A percentile compares a stretch with the other conserved stretches of the same genome.
These are phyloP conservation scores for Xylariaceae sp. DNA, from an alignment of 2,329 filamentous ascomycete genomes.

Conservation along the genomic window DNA sequence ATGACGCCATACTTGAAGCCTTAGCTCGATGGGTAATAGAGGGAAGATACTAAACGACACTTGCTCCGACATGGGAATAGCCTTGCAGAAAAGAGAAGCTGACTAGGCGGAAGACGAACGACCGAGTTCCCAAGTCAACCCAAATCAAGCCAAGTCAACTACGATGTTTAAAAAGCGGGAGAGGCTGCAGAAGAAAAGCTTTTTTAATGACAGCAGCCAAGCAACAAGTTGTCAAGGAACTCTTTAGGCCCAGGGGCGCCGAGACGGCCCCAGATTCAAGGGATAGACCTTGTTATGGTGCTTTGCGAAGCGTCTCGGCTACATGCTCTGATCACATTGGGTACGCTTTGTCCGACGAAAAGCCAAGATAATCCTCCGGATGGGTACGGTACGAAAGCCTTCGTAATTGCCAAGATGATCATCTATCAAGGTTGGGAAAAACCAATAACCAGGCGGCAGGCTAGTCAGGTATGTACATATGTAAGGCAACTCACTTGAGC, in stretches of 20 bases:
- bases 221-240: conserved; percentile 2
- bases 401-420: conserved; percentile 19
- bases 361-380: conserved; percentile 24
- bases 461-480: conserved; percentile 18
- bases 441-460: conserved; percentile 1
- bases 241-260: conserved; percentile 11
- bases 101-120: not conserved
- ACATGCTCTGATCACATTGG: conserved; percentile 12
- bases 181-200: not conserved
- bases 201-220: not conserved
- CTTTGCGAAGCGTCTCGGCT: conserved; percentile 10
- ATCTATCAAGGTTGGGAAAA: conserved; percentile 11
- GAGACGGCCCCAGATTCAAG: conserved; percentile 15
- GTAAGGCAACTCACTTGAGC: conserved; percentile 27
- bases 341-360: conserved; percentile 9
- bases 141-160: not conserved
- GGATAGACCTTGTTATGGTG: conserved; percentile 19
- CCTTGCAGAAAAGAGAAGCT: not conserved
- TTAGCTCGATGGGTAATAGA: conserved; percentile 43
- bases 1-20: conserved; percentile 45
- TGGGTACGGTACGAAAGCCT: conserved; percentile 5
- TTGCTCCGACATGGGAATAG: conserved; percentile 24
- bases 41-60: conserved; percentile 39
- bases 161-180: not conserved
- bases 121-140: not conserved